Evolutionary conservation across 192 early-diverging fungal genomes (phyloP), one percentile per base, ranked within the genome.

Genomic region (Funneliformis mosseae): DNA sequence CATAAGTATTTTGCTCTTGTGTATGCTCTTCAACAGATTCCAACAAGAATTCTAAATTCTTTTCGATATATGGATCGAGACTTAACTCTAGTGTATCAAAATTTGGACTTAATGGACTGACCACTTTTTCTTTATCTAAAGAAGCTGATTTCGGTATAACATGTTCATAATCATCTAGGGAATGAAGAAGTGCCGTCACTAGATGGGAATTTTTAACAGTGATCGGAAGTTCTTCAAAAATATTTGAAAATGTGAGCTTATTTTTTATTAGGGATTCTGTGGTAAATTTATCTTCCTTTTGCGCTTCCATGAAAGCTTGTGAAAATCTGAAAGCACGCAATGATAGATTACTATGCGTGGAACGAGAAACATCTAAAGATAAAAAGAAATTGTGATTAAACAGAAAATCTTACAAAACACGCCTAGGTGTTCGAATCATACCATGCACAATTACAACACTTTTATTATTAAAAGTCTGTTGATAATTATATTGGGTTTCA

Each of bases 201-300:
- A 97, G 85, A 73, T 92, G 87, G 55, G 95, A 94, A 85, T 95
- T 94, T 86, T 92, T 94, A 81, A 99, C 89, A 33, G 91, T 86
- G 76, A 99, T 88, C 33, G 96, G 97, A 68, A 99, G 86, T 82
- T 95, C 91, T 87, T 97, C 94, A 81, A 99, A 93, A 68, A 99
- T 91, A 80, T 92, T 91, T 50, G 91, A 94, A 79, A 94, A 93
- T 7, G 96, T 93, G 62, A 97, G 85, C 33, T 95, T 92, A 77
- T 93, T 86, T 60, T 92, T 87, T 38, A 90, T 86, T 60, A 98
- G 87, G 61, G 87, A 91, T 85, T 95, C 92, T 68, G 94, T 93
- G 11, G 94, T 95, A 85, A 98, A 98, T 84, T 93, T 93, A 80
- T 90, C 89, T 71, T 91, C 85, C 81, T 92, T 87, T 85, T 95